Evolutionary conservation across 257 asterid genomes (phyloP), one percentile per base, ranked within the genome.

Genomic region (Nemophila menziesii): DNA sequence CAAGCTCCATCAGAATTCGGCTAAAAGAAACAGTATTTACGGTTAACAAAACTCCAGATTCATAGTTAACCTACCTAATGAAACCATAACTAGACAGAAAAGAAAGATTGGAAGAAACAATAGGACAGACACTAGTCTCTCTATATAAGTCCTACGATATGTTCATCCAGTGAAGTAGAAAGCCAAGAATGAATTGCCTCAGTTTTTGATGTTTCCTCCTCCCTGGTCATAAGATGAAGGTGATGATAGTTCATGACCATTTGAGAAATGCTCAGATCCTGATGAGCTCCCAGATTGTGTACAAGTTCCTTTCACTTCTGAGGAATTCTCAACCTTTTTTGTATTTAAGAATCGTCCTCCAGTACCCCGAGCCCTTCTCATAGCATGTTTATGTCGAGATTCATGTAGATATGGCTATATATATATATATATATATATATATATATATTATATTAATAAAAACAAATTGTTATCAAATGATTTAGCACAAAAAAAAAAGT

Each of bases 181-280:
- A 82, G 93, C 90, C 93, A 82, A 78, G 93, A 82, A 78, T 82
- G 93, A 82, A 82, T 82, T 82, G 93, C 93, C 93, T 52, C 81
- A 66, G 48, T 53, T 58, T 33, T 50, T 43, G 21, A 51, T 51
- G 39, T 51, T 65, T 16, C 20, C 70, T 16, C 51, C 62, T 47
- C 49, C 53, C 16, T 3, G 36, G 1, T 48, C 85, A 46, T 63
- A 55, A 49, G 64, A 70, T 20, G 37, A 8, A 1, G 63, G n/a
- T n/a, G n/a, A 49, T 16, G 67, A 42, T 20, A 48, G 49, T 55
- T 39, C 56, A 16, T 23, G 53, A 56, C 54, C 42, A 43, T 48
- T 63, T 42, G 80, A 43, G 46, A 48, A 17, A 16, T 39, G 43
- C 43, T 39, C 71, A 2, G 80, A 74, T 24, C 70, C 67, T 15